Evolutionary conservation across 345 rosid genomes (phyloP), one percentile per base, ranked within the genome.

Genomic region (Stellera chamaejasme): DNA sequence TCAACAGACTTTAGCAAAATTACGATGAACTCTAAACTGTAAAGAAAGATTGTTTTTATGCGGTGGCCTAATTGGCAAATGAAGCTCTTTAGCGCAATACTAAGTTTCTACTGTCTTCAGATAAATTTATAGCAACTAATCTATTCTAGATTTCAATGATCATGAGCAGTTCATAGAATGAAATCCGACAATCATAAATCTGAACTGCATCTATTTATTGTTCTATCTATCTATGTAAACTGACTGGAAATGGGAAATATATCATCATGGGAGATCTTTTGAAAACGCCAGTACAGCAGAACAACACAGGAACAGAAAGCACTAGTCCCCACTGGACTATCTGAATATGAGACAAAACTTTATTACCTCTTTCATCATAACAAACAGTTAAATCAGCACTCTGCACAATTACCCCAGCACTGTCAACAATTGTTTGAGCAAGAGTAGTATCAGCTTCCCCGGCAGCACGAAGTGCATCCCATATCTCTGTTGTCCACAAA

Each of bases 391-490:
- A 66, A 76, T 89, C 94, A 15, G 72, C 76, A 77, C 57, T 87
- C 70, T 93, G 94, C 66, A 82, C 74, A 43, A 86, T 93, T 62
- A 82, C 89, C 16, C 98, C 96, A 6, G 95, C 95, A 54, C 95
- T 85, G 46, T 82, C 95, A 65, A 91, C 81, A 27, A 85, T 85
- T 59, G 92, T 88, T 71, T 85, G 92, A 0, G 91, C 90, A 69
- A 82, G 83, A 50, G 66, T 50, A 48, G 81, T 47, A 43, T 90
- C 96, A 60, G 87, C 85, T 69, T 85, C 96, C 11, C 87, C 80
- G 3, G 97, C 97, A 65, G 84, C 97, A 7, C 85, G 87, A 48
- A 90, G 94, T 19, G 97, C 97, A 49, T 87, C 94, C 97, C 97
- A 90, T 54, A 90, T 83, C 79, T 87, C 96, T 90, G 78, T 7